Evolutionary conservation across 805 yeast species (phyloP), one percentile per base, ranked within the genome.

Genomic region (Saccharomycopsis lassenensis): DNA sequence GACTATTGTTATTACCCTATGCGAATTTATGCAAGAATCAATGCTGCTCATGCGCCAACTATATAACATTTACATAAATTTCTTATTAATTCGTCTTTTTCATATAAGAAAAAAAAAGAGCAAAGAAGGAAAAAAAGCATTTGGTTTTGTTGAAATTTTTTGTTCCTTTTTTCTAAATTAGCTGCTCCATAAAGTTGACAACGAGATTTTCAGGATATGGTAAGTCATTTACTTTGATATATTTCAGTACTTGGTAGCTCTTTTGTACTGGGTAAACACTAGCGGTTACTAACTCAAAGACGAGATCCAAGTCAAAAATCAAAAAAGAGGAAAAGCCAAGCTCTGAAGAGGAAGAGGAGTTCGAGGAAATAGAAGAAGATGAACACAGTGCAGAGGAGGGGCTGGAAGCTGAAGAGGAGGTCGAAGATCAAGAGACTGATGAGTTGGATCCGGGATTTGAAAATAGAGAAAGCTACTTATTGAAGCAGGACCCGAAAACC

Each of bases 401-500:
- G n/a, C 25, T n/a, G 8, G 37, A 11, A 11, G 16, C 7, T 28
- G 24, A 18, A 7, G 33, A 27, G 7, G 37, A 34, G 8, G 38
- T 10, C 14, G 25, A 27, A 4, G 25, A 30, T 6, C 8, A 7
- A 17, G n/a, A 34, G 10, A 15, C 8, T 11, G 26, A 30, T n/a
- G 31, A 25, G 5, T 20, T 11, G 10, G 28, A 20, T n/a, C 23
- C 21, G 22, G 12, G 20, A 28, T 6, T 19, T 19, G 28, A 24
- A 15, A 8, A 22, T 22, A 36, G 24, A 15, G 19, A 35, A 23
- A 7, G 19, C 6, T 42, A 42, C 22, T 7, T 42, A 18, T 26
- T 42, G 6, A 40, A 42, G 14, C 38, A 42, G 22, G 46, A 42
- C n/a, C 44, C 44, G 7, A 39, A 40, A 19, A n/a, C 17, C 7